Base-by-base conservation (phyloP, 1,139 yeast species). In the Suhomyces kunorum region DNA sequence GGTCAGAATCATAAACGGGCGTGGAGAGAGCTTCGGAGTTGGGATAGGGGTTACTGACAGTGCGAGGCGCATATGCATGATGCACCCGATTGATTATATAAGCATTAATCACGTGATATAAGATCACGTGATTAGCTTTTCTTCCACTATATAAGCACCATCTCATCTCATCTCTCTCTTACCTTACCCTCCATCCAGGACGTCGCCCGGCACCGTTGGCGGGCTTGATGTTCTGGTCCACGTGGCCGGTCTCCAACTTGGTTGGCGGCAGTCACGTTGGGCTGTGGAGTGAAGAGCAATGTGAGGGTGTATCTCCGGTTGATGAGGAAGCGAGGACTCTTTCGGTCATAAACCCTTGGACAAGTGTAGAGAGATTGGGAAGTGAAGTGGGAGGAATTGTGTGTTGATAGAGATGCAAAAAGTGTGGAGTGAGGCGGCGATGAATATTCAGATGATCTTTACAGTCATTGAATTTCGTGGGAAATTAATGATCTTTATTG, bases 261-360 rank as follows among this genome's bases (percentile, higher is more conserved):
- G 44, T 30, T 29, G 29, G 27, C 18, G 23, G 32, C 28, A 33
- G 35, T 46, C 32, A 24, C 27, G 18, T 44, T 35, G 39, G 41
- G 31, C 25, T 54, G 49, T 53, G 61, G 58, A 52, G 55, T 53
- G 52, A 45, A 66, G 55, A 66, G 41, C 38, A 48, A 62, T 38
- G 29, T 39, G 36, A 64, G 73, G 73, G 72, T 66, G 74, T 68
- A 68, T 68, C 74, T 68, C 74, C 74, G 74, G 63, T 61, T 63
- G 71, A 67, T 65, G 74, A 68, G 66, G 8, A 43, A 44, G 39
- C 66, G 35, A 48, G 66, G 74, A 68, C 56, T 66, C 71, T 60
- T 58, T 66, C 74, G 74, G 74, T 68, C 74, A 68, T 68, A 49
- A 63, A 63, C 72, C 73, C 73, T 66, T 56, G 49, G 45, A 68